Evolutionary conservation across 2,329 filamentous ascomycete genomes (phyloP), one percentile per base, ranked within the genome.

Genomic region (Pseudogymnoascus sp.): DNA sequence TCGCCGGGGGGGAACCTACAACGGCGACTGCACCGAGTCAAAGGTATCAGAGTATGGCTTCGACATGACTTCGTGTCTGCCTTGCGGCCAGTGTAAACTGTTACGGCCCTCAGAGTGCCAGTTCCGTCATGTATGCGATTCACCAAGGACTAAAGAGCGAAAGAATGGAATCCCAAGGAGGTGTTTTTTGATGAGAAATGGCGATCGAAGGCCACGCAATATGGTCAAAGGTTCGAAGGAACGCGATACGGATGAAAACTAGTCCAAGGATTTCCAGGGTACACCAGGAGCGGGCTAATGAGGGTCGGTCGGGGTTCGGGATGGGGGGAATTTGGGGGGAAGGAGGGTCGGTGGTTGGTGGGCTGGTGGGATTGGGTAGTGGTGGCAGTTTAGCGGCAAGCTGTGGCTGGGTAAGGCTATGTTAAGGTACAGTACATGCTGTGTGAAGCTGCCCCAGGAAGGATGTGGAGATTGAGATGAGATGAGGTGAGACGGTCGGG

Each of bases 41-140:
- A 72, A 72, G 26, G 68, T 68, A 64, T 66, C 67, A 37, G 67
- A 66, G 62, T 69, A 72, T 43, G 71, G 68, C 64, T 67, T 68
- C 62, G 72, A 68, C 72, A 74, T 74, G 16, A 7, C 60, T 31
- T 8, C 21, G 14, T 21, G 23, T 41, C 14, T 41, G 61, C 61
- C 61, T 38, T 39, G 33, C n/a, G 61, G 52, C 31, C 26, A 23
- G 59, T 37, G 55, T 33, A 31, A 31, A 52, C 45, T 52, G 45
- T 31, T 52, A 16, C 26, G 45, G 45, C 45, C 45, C 26, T 52
- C 45, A 52, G 26, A 52, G 45, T 52, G 55, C 55, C 55, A 59
- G 55, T 59, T 59, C 55, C 55, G 55, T 37, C 55, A 59, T 37
- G 55, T 59, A 59, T 59, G 55, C 55, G 55, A 59, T 59, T 59